These are phyloP conservation scores for Phytophthora kernoviae DNA, from an alignment of 352 stramenopile genomes.

Conservation along the genomic window DNA sequence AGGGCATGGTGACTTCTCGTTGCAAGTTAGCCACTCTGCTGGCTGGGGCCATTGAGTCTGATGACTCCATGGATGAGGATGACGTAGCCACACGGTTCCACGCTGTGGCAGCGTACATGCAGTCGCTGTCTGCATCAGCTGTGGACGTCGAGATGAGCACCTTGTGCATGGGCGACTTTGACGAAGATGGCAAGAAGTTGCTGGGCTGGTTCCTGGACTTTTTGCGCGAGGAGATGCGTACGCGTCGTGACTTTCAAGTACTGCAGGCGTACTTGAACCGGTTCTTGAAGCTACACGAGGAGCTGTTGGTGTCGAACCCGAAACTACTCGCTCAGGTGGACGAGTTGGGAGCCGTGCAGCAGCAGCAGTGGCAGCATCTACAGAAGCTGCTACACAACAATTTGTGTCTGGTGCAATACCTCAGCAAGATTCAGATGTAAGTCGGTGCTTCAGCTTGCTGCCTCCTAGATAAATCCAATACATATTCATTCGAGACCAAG, in stretches of 20 bases:
- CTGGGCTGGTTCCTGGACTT: conserved; percentile 71
- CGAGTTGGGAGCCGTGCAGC: conserved; percentile 59
- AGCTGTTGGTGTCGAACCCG: conserved; percentile 65
- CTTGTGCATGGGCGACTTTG: conserved; percentile 84
- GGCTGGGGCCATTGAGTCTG: conserved; percentile 32
- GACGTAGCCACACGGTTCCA: conserved; percentile 40
- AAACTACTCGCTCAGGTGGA: conserved; percentile 62
- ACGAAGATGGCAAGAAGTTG: conserved; percentile 70
- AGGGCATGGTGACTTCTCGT: conserved; percentile 70
- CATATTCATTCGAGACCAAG: no score
- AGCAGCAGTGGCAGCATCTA: conserved; percentile 80
- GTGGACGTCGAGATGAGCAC: conserved; percentile 86
- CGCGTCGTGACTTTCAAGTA: conserved; percentile 74
- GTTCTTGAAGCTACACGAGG: conserved; percentile 85
- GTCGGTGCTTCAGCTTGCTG: conserved; percentile 4
- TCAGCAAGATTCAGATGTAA: conserved; percentile 91
- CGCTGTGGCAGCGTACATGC: conserved; percentile 61
- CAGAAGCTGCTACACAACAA: conserved; percentile 87
- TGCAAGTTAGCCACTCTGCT: conserved; percentile 76
- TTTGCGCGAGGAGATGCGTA: conserved; percentile 68
- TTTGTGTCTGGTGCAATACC: conserved; percentile 86
- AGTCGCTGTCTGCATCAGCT: conserved; percentile 72
- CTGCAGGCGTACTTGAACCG: conserved; percentile 87
- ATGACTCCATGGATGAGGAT: conserved; percentile 15
- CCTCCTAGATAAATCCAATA: background rate